A percentile compares a stretch with the other conserved stretches of the same genome.
phyloP scores from a whole-genome alignment of 208 protist genomes.

The Strigomonas oncopelti region DNA sequence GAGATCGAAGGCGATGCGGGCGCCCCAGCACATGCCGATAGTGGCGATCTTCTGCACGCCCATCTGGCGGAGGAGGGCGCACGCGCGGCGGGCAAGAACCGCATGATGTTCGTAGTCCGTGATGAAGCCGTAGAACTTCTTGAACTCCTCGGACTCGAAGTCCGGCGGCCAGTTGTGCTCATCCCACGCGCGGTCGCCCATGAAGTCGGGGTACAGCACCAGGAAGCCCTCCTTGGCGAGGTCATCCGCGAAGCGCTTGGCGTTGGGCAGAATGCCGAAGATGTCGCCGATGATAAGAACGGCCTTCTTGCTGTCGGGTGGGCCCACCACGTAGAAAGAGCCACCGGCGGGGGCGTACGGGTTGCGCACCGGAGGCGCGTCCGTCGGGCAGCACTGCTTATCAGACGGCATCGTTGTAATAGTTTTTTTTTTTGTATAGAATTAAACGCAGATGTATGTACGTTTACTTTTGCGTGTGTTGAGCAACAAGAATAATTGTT shows the following conservation, averaged over 20 bases:
- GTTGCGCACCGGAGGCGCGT: conserved; percentile 16
- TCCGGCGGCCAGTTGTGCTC: conserved; percentile 27
- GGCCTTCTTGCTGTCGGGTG: conserved; percentile 32
- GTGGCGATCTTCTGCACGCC: conserved; percentile 38
- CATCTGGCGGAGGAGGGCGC: conserved; percentile 34
- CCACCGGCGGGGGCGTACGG: conserved; percentile 22
- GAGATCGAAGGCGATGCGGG: conserved; percentile 22
- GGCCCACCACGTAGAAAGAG: conserved; percentile 41
- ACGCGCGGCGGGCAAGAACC: conserved; percentile 20
- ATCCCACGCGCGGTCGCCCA: conserved; percentile 28
- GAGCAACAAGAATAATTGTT: conserved; percentile 1
- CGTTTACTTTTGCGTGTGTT: too few relatives aligned
- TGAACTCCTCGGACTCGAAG: conserved; percentile 26
- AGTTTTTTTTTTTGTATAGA: neutral
- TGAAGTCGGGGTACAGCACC: conserved; percentile 64
- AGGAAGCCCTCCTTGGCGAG: conserved; percentile 44
- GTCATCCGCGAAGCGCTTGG: conserved; percentile 39
- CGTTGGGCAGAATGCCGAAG: conserved; percentile 47
- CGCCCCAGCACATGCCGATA: conserved; percentile 65
- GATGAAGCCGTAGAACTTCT: conserved; percentile 19
- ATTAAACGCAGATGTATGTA: too few relatives aligned
- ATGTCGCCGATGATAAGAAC: conserved; percentile 52
- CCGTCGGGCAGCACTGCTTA: conserved; percentile 44
- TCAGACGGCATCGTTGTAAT: conserved; percentile 10
- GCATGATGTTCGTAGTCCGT: conserved; percentile 22